Conservation (phyloP, 495 filamentous ascomycete genomes). For the Trichoderma virens region DNA sequence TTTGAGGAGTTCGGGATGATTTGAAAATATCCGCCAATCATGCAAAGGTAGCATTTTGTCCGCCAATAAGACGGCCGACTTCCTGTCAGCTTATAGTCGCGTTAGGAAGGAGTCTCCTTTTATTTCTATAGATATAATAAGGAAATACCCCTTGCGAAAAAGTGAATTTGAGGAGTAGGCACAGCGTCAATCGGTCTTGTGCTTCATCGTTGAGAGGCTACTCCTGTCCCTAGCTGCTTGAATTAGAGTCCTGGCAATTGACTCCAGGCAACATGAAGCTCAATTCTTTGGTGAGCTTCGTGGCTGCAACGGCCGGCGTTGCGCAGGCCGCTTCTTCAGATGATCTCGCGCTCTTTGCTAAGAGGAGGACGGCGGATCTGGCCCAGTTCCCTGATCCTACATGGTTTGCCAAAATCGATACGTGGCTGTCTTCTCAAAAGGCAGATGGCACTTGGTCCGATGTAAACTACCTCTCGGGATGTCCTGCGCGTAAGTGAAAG, state of each 20-base stretch:
- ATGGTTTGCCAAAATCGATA: neutral
- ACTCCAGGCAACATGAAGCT: neutral
- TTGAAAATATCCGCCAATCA: slow-evolving; percentile 2
- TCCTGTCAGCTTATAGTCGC: neutral
- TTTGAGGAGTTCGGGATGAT: neutral
- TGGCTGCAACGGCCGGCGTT: neutral
- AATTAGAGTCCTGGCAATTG: neutral
- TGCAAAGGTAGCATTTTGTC: neutral
- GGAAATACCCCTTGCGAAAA: neutral
- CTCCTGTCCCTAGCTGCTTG: neutral
- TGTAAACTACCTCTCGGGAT: neutral
- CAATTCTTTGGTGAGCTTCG: neutral
- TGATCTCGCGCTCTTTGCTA: neutral
- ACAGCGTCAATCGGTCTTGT: neutral
- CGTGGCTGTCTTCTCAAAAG: neutral
- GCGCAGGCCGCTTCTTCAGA: neutral
- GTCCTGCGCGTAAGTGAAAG: neutral
- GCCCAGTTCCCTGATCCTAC: neutral
- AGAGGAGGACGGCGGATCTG: neutral
- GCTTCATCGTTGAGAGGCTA: neutral
- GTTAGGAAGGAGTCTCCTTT: neutral
- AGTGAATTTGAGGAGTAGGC: neutral
- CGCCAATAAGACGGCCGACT: neutral
- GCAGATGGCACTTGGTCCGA: neutral
- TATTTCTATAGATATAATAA: neutral